Conservation (phyloP, 2,329 filamentous ascomycete genomes). For the Beauveria scarabaeidicola region DNA sequence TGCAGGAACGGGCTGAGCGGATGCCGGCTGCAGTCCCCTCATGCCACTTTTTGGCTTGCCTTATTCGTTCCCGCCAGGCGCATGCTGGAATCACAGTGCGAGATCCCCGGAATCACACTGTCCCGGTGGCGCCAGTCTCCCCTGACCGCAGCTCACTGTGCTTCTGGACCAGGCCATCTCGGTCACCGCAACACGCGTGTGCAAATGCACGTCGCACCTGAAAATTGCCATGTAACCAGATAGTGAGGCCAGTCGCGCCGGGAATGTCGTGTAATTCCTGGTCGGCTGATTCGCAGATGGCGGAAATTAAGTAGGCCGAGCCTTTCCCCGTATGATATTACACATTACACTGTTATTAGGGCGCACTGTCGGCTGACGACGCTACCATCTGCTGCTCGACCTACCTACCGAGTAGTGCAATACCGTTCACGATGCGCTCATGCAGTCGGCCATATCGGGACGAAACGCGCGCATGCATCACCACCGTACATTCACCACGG, state of each 20-base stretch:
- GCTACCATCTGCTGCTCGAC: not conserved
- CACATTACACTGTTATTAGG: not conserved
- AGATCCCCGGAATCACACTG: not conserved
- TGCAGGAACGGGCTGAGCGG: not conserved
- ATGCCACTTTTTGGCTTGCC: slow-evolving; percentile 4
- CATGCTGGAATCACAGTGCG: not conserved
- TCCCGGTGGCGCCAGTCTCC: not conserved
- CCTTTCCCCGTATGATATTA: not conserved
- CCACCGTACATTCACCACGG: not conserved
- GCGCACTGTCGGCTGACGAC: not conserved
- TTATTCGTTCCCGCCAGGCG: not conserved
- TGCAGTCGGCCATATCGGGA: not conserved
- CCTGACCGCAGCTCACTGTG: not conserved
- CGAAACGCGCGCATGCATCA: not conserved
- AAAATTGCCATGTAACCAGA: not conserved
- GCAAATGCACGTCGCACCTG: not conserved
- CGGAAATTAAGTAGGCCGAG: not conserved
- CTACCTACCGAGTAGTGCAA: not conserved
- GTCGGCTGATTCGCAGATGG: not conserved
- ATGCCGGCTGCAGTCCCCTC: not conserved
- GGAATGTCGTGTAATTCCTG: slow-evolving; percentile 3
- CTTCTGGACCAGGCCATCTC: not conserved
- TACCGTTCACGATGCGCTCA: not conserved
- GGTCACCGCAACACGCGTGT: not conserved
- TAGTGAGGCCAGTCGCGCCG: slow-evolving; percentile 4